Percentiles rank a stretch among this genome's conserved stretches.
These are phyloP conservation scores for Tilletia caries DNA, from an alignment of 1,284 basidiomycete species.

Conservation along the genomic window DNA sequence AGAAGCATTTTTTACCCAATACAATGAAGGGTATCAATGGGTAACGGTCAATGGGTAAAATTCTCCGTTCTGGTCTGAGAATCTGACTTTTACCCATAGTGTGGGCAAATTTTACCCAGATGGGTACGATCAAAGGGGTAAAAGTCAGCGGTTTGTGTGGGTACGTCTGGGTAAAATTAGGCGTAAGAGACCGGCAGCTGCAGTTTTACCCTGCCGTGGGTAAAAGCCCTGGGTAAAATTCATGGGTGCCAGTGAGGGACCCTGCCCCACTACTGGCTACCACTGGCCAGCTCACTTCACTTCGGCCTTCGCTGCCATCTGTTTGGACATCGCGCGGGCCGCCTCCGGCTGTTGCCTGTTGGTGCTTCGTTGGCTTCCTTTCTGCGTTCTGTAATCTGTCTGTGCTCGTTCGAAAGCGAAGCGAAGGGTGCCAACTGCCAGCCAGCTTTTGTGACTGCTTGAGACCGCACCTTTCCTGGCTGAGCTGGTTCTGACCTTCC, in stretches of 20 bases:
- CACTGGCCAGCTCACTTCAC: too few species aligned
- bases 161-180: neutral
- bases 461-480: too few species aligned
- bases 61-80: neutral
- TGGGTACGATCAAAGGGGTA: neutral
- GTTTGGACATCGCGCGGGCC: too few species aligned
- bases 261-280: too few species aligned
- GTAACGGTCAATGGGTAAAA: neutral
- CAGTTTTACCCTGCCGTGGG: constrained; percentile 14
- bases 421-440: too few species aligned
- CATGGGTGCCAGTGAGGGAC: neutral
- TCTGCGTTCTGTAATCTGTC: too few species aligned
- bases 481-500: too few species aligned
- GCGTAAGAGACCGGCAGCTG: neutral
- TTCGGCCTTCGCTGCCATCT: too few species aligned
- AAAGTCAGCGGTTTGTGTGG: neutral
- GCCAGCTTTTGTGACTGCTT: too few species aligned
- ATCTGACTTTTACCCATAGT: neutral
- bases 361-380: too few species aligned
- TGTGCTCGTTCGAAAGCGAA: too few species aligned
- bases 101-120: neutral
- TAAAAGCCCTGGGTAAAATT: constrained; percentile 7
- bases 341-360: too few species aligned
- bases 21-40: neutral
- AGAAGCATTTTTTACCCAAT: neutral